Evolutionary conservation across 73 alveolate genomes (phyloP), one percentile per base, ranked within the genome.

Genomic region (Paramecium caudatum): DNA sequence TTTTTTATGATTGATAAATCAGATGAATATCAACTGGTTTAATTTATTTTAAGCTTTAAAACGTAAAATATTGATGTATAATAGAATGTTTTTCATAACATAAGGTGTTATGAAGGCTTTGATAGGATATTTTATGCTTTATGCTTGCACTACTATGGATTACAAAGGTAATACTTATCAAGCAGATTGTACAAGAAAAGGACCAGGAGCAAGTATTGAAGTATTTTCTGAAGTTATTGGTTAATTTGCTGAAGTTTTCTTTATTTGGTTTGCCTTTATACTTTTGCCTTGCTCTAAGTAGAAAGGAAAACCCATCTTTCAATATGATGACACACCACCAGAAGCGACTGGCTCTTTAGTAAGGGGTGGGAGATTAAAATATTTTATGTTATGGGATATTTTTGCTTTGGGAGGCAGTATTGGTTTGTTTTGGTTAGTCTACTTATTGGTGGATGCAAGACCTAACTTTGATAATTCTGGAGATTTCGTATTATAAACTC

Each of bases 51-150:
- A 25, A 78, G 84, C 43, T 86, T 62, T 63, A 86, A 86, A 47
- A 86, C 88, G 84, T 68, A 68, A 68, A 34, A 3, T 30, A 68
- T 13, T 2, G 0, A 12, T 17, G 13, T 32, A n/a, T 4, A 13
- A 68, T 68, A 68, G 82, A 10, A 78, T 78, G 63, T 86, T 62
- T 34, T 86, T 86, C 27, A 86, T 86, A 43, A 78, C 86, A 4
- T 43, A 86, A 86, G 93, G 93, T 3, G 93, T 86, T 4, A 86
- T 86, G 68, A 78, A 70, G 16, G 93, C 93, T 3, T 37, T 86
- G 16, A 62, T 78, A 32, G 74, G 82, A 13, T 86, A 86, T 36
- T 86, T 86, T 43, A 74, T 74, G 88, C 46, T 74, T 5, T 74
- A 74, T 74, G 88, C 88, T 16, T 74, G 88, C 12, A 74, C 88